Evolutionary conservation across 768 basidiomycete genomes (phyloP).

Genomic region (Coprinellus micaceus): DNA sequence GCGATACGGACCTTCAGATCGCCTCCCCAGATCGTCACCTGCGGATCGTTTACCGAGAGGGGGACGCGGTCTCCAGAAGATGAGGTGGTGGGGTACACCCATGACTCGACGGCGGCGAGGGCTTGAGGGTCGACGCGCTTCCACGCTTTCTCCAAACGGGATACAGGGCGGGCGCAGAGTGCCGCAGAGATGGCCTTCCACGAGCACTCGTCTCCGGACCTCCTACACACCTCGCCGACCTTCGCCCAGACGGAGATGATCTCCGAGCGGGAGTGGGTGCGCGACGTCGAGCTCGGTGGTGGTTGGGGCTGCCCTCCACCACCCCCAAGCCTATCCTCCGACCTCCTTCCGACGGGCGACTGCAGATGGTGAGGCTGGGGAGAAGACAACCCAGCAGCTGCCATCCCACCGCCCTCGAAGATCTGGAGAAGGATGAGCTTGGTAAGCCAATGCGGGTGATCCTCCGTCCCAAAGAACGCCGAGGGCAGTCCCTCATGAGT

Average conservation of each 20-base stretch:
- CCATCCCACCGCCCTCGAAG: constrained; percentile 53
- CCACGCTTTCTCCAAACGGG: constrained; percentile 78
- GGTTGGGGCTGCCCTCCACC: constrained; percentile 1
- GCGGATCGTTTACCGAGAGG: constrained; percentile 39
- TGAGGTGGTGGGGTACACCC: constrained; percentile 51
- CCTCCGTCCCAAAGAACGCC: constrained; percentile 64
- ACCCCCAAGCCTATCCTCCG: constrained; percentile 26
- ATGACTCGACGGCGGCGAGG: constrained; percentile 57
- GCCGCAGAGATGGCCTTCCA: constrained; percentile 74
- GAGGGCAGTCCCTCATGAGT: constrained; percentile 8
- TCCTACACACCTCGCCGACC: constrained; percentile 68
- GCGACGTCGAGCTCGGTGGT: constrained; percentile 36
- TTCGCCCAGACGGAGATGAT: constrained; percentile 70
- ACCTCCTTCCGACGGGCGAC: constrained; percentile 27
- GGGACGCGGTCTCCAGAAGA: constrained; percentile 21
- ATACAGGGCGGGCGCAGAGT: constrained; percentile 69
- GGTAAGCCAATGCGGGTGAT: constrained; percentile 79
- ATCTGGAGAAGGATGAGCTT: constrained; percentile 68
- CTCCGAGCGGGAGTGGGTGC: constrained; percentile 69
- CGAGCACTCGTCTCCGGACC: constrained; percentile 73
- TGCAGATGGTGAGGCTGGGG: constrained; percentile 16
- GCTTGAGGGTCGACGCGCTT: constrained; percentile 63
- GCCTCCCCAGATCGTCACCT: constrained; percentile 68
- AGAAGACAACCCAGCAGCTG: too few species aligned
- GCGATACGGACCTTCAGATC: constrained; percentile 45